Evolutionary conservation across 2,329 filamentous ascomycete species (phyloP).

Genomic region (Massarina eburnea): DNA sequence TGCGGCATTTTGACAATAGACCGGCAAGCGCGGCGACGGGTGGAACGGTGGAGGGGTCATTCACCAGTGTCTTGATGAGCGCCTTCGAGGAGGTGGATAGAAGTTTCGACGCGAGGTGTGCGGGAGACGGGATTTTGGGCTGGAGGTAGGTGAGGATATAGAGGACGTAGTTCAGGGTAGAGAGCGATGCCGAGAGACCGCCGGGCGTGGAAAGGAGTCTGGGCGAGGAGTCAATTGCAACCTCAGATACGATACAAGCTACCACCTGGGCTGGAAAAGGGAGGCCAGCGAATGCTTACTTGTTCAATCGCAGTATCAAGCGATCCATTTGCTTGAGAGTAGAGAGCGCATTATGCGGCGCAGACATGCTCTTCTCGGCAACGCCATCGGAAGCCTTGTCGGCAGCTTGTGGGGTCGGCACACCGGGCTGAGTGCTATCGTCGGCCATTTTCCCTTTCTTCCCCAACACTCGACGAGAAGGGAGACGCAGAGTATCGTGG

Average conservation of each 20-base stretch:
- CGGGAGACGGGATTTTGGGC: constrained; percentile 31
- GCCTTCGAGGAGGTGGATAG: constrained; percentile 35
- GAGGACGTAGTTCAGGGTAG: constrained; percentile 51
- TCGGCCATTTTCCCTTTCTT: not conserved
- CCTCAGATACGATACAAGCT: not conserved
- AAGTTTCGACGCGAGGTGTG: constrained; percentile 34
- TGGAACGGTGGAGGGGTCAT: constrained; percentile 34
- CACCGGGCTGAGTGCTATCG: constrained; percentile 35
- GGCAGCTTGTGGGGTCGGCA: constrained; percentile 29
- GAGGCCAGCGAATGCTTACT: constrained; percentile 40
- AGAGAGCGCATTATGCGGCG: constrained; percentile 29
- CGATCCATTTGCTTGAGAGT: constrained; percentile 41
- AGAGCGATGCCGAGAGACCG: constrained; percentile 49
- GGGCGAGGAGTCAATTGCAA: constrained; percentile 1
- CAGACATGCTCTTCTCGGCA: constrained; percentile 25
- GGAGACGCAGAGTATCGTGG: no score
- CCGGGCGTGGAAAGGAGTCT: constrained; percentile 49
- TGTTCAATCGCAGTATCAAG: constrained; percentile 47
- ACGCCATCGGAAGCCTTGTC: constrained; percentile 14
- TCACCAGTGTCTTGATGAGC: constrained; percentile 23
- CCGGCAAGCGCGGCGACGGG: constrained; percentile 38
- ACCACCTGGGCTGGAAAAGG: not conserved
- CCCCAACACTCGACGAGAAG: no score
- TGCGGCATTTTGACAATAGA: constrained; percentile 46
- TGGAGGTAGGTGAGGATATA: constrained; percentile 49